Evolutionary conservation across 148 eudicot genomes (phyloP).

Genomic region (Silene conica): DNA sequence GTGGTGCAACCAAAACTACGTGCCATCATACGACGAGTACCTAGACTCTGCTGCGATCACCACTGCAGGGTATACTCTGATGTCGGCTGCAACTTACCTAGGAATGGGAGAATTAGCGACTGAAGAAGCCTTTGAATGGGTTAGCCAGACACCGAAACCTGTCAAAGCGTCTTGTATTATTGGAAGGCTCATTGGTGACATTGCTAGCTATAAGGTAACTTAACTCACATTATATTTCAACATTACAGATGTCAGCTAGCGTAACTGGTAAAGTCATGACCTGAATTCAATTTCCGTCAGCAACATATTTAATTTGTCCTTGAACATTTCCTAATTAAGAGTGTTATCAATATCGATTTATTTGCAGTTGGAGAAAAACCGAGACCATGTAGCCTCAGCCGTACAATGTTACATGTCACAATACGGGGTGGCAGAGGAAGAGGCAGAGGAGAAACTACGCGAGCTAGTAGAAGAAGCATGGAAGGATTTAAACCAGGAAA

Average conservation of each 20-base stretch:
- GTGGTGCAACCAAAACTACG: constrained; percentile 26
- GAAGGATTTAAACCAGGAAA: constrained; percentile 41
- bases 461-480: constrained; percentile 36
- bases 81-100: constrained; percentile 24
- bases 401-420: constrained; percentile 47
- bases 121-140: constrained; percentile 32
- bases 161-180: constrained; percentile 19
- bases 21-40: constrained; percentile 28
- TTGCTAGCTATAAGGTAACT: constrained; percentile 24
- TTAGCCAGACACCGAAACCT: constrained; percentile 11
- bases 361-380: constrained; percentile 37
- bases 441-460: constrained; percentile 20
- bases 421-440: constrained; percentile 30
- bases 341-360: not conserved
- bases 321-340: too few species aligned
- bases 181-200: constrained; percentile 30
- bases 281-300: too few species aligned
- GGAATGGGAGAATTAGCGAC: constrained; percentile 31
- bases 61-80: constrained; percentile 15
- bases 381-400: constrained; percentile 33
- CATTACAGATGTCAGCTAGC: too few species aligned
- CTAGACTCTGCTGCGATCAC: constrained; percentile 15
- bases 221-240: too few species aligned
- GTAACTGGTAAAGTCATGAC: too few species aligned
- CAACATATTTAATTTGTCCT: too few species aligned